These are phyloP conservation scores for Penicillium mononematosum DNA, from an alignment of 495 filamentous ascomycete species.

Conservation along the genomic window DNA sequence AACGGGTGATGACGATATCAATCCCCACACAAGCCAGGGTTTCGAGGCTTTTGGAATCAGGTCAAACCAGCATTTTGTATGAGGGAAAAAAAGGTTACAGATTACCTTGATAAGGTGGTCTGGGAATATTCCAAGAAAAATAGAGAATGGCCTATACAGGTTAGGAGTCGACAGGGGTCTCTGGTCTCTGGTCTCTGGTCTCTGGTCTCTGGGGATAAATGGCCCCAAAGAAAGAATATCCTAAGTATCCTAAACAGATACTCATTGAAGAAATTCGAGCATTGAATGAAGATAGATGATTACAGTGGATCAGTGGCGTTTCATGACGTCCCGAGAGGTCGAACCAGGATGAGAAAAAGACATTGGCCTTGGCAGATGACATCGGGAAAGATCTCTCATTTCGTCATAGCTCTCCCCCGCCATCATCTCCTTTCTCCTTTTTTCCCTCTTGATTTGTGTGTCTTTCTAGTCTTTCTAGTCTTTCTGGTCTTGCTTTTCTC, in stretches of 20 bases:
- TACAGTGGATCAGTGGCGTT: constrained; percentile 19
- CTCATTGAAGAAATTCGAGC: neutral
- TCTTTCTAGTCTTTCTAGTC: neutral
- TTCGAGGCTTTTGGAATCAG: neutral
- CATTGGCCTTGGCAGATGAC: constrained; percentile 22
- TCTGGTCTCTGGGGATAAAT: neutral
- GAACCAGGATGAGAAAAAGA: constrained; percentile 7
- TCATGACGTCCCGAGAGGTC: constrained; percentile 14
- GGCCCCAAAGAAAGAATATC: neutral
- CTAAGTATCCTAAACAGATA: neutral
- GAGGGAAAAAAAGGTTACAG: neutral
- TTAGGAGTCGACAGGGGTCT: neutral
- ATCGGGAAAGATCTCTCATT: constrained; percentile 24
- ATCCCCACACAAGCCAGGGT: constrained; percentile 12
- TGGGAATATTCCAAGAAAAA: neutral
- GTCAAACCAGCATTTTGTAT: constrained; percentile 1
- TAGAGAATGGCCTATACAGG: neutral
- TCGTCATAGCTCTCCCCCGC: constrained; percentile 57
- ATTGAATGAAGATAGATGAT: neutral
- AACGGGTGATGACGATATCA: constrained; percentile 17
- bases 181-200: neutral
- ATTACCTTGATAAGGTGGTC: constrained; percentile 1
- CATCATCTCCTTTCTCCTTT: constrained; percentile 67
- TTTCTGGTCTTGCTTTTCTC: neutral
- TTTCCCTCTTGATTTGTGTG: constrained; percentile 48